Base-by-base conservation (phyloP, 257 asterid genomes). In the Salvia rosmarinus region DNA sequence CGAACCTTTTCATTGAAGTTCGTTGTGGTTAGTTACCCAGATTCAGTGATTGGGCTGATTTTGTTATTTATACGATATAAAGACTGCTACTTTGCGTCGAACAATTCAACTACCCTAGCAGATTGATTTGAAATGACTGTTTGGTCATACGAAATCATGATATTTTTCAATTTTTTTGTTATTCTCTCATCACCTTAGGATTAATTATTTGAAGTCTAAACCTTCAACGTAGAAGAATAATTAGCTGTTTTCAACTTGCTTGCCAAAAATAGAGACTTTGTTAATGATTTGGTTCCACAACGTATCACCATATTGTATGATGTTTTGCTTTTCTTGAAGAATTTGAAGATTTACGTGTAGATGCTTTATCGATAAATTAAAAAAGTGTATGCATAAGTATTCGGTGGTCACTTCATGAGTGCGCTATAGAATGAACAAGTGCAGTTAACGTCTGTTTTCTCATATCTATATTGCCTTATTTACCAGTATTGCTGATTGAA, bases 11-110 rank as follows among this genome's bases (percentile, higher is more conserved):
- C 12, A 30, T 59, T 52, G 56, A 65, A 7, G 43, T 57, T 23
- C 34, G n/a, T 74, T 16, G 65, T 56, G 57, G 73, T 17, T 74
- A 58, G 73, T 17, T 74, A 58, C 19, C 40, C 13, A 17, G 73
- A 42, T 16, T 52, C 50, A 43, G 9, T 12, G 42, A 32, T 65
- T 42, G n/a, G 67, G 50, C 39, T 60, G 62, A 34, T 42, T 16
- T 42, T 32, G 25, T 52, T 32, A 25, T 47, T 21, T 37, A 68
- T 1, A 16, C 32, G n/a, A n/a, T 44, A 30, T 16, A 32, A 66
- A 49, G 40, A 23, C 55, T 64, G 55, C 55, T 28, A 46, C 52
- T 25, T 17, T 37, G 37, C 61, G 49, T 17, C 57, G 35, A 34
- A 67, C 46, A 16, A 49, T 50, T 32, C 46, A 65, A 59, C 46